These are phyloP conservation scores for Fusarium sp. DNA, from an alignment of 2,329 filamentous ascomycete species.

Conservation along the genomic window DNA sequence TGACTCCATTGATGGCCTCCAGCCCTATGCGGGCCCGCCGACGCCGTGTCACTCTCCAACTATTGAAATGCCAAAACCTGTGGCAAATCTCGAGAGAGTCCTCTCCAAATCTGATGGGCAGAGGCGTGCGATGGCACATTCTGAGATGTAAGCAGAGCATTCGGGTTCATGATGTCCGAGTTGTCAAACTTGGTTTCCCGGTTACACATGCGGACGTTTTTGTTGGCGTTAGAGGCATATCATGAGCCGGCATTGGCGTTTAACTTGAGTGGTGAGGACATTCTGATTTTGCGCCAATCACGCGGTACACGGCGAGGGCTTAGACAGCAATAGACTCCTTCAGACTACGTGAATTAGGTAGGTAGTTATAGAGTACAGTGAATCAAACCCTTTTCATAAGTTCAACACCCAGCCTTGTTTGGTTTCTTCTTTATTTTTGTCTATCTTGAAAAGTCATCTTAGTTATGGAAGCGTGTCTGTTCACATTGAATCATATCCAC, in stretches of 20 bases:
- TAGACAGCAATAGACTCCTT: conserved; percentile 18
- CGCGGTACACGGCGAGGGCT: neutral
- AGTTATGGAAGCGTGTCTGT: conserved; percentile 31
- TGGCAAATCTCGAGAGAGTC: neutral
- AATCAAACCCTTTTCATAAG: neutral
- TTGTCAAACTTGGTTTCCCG: neutral
- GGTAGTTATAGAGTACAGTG: conserved; percentile 1
- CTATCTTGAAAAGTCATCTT: conserved; percentile 42
- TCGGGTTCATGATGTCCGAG: neutral
- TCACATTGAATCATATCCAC: conserved; percentile 32
- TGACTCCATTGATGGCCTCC: neutral
- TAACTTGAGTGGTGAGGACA: conserved; percentile 3
- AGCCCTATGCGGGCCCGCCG: neutral
- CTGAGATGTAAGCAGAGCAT: neutral
- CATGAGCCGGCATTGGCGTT: conserved; percentile 17
- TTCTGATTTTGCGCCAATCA: neutral
- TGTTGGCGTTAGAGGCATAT: conserved; percentile 4
- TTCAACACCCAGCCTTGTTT: conserved; percentile 8
- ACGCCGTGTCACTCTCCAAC: neutral
- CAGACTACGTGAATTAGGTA: neutral
- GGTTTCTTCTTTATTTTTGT: conserved; percentile 39
- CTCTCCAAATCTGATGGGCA: neutral
- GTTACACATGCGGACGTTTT: neutral
- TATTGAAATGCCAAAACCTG: neutral
- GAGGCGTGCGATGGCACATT: conserved; percentile 2